phyloP scores from a whole-genome alignment of 2,329 filamentous ascomycete genomes.

The Calonectria fujianensis region DNA sequence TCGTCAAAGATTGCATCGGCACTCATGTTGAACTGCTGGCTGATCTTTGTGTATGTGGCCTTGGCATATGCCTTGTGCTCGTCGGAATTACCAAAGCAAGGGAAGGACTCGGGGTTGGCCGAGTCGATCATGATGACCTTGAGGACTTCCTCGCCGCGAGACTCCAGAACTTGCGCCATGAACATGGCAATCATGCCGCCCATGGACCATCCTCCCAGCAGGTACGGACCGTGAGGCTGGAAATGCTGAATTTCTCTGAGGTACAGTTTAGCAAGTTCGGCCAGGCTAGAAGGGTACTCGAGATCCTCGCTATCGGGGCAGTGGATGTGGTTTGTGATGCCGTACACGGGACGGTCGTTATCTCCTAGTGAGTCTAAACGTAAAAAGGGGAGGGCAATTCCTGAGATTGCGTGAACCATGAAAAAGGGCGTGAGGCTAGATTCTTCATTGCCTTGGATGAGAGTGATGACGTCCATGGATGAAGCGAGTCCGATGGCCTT shows the following conservation, averaged over 20 bases:
- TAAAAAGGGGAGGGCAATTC: constrained; percentile 49
- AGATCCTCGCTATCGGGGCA: constrained; percentile 44
- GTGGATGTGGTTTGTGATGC: constrained; percentile 50
- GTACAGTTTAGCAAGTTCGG: constrained; percentile 48
- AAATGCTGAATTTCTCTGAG: constrained; percentile 43
- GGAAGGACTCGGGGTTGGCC: constrained; percentile 51
- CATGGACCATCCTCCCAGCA: constrained; percentile 53
- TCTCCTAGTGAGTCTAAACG: constrained; percentile 48
- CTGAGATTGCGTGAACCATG: constrained; percentile 51
- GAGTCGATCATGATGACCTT: constrained; percentile 55
- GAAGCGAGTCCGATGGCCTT: constrained; percentile 14
- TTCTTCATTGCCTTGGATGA: constrained; percentile 47
- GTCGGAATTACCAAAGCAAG: constrained; percentile 38
- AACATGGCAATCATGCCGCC: constrained; percentile 54
- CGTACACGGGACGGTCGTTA: constrained; percentile 48
- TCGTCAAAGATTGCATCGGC: background rate
- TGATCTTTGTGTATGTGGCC: constrained; percentile 43
- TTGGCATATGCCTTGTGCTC: constrained; percentile 43
- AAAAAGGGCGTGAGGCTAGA: constrained; percentile 49
- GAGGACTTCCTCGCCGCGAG: constrained; percentile 42
- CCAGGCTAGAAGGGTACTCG: constrained; percentile 46
- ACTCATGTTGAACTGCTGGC: background rate
- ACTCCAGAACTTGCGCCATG: constrained; percentile 49
- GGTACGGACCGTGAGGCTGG: constrained; percentile 51
- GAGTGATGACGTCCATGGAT: constrained; percentile 50